phyloP scores from a whole-genome alignment of 108 stramenopile genomes.

The Conticribra weissflogii region DNA sequence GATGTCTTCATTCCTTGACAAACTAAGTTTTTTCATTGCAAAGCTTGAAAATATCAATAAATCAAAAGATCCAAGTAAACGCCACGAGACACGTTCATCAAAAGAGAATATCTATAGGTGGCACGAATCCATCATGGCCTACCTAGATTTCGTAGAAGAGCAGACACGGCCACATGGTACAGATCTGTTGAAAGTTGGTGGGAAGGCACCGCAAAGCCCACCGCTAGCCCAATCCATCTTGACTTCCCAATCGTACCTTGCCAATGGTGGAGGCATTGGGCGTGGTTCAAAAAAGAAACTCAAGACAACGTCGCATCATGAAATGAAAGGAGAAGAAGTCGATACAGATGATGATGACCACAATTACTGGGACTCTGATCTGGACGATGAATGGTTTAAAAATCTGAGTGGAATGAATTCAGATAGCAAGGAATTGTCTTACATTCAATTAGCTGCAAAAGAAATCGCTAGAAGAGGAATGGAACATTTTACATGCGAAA shows the following conservation, averaged over 20 bases:
- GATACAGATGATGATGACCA: slow-evolving; percentile 11
- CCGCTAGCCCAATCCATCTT: slow-evolving; percentile 30
- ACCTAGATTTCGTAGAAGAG: slow-evolving; percentile 23
- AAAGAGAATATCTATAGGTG: slow-evolving; percentile 21
- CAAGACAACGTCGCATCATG: not conserved
- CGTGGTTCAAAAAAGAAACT: slow-evolving; percentile 6
- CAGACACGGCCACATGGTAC: slow-evolving; percentile 6
- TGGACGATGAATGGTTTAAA: not conserved
- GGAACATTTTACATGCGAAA: slow-evolving; percentile 17
- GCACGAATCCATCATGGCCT: slow-evolving; percentile 31
- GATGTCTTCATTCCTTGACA: slow-evolving; percentile 37
- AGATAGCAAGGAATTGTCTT: slow-evolving; percentile 34
- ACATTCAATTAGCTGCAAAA: slow-evolving; percentile 24
- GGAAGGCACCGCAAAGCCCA: slow-evolving; percentile 14
- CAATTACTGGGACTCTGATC: not conserved
- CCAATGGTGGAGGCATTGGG: slow-evolving; percentile 35
- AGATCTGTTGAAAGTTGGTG: slow-evolving; percentile 14
- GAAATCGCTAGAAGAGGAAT: slow-evolving; percentile 30
- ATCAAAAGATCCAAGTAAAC: not conserved
- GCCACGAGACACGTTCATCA: not conserved
- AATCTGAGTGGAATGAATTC: too few species aligned
- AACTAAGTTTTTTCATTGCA: slow-evolving; percentile 26
- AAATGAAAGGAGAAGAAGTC: slow-evolving; percentile 18
- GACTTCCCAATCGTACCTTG: slow-evolving; percentile 38
- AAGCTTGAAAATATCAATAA: slow-evolving; percentile 12